A percentile compares a stretch with the other conserved stretches of the same genome.
phyloP scores from a whole-genome alignment of 2,329 filamentous ascomycete species.

The Botrytis hyacinthi region DNA sequence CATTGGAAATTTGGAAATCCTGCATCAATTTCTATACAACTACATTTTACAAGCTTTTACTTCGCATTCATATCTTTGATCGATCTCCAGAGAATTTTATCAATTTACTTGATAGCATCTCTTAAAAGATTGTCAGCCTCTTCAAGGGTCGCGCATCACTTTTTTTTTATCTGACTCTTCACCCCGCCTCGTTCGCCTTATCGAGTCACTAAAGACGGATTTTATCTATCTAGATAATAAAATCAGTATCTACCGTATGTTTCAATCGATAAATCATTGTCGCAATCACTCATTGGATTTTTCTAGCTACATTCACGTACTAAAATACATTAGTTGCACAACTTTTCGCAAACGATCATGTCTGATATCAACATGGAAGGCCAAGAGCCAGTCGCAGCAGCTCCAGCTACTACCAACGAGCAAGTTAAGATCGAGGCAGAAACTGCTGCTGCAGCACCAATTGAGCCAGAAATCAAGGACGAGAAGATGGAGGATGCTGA shows the following conservation, averaged over 20 bases:
- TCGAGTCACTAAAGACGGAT: constrained; percentile 21
- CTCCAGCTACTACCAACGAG: constrained; percentile 30
- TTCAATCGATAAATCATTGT: constrained; percentile 5
- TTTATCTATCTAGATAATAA: constrained; percentile 18
- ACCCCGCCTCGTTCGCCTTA: constrained; percentile 33
- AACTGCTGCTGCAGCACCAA: constrained; percentile 24
- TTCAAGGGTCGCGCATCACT: constrained; percentile 1
- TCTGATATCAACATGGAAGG: constrained; percentile 22
- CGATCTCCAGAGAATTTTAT: neutral
- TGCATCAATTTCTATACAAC: neutral
- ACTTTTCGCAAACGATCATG: constrained; percentile 12
- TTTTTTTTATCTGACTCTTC: constrained; percentile 22
- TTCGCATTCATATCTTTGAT: neutral
- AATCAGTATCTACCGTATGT: constrained; percentile 1
- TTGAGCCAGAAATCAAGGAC: constrained; percentile 26
- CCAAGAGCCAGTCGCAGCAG: constrained; percentile 22
- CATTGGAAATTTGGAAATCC: neutral
- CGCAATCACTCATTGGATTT: neutral
- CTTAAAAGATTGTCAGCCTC: neutral
- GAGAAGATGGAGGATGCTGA: constrained; percentile 18
- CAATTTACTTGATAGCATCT: neutral
- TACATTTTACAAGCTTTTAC: neutral
- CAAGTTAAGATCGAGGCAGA: constrained; percentile 25
- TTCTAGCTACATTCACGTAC: neutral
- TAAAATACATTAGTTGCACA: neutral